phyloP scores from a whole-genome alignment of 768 basidiomycete species.

The Serendipita vermifera region DNA sequence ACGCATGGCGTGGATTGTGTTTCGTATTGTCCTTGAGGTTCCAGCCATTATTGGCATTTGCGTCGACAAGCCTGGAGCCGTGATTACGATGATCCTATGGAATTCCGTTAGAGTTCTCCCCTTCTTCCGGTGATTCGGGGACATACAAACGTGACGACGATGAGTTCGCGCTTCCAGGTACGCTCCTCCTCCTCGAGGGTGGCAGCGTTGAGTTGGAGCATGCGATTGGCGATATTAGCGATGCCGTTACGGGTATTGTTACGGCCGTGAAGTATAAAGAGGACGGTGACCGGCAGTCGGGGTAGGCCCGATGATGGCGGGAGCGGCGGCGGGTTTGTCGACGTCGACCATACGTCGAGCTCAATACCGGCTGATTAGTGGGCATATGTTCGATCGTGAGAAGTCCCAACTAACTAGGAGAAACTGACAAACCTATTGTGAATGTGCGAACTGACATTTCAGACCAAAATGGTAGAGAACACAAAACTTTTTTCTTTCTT shows the following conservation, averaged over 20 bases:
- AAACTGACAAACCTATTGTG: too few relatives aligned
- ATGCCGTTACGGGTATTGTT: constrained; percentile 24
- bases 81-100: constrained; percentile 43
- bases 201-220: constrained; percentile 26
- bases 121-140: not conserved
- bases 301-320: too few relatives aligned
- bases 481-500: too few relatives aligned
- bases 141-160: constrained; percentile 37
- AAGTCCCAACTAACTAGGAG: too few relatives aligned
- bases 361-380: constrained; percentile 3
- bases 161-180: constrained; percentile 27
- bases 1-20: constrained; percentile 35
- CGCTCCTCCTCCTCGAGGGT: constrained; percentile 16
- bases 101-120: too few relatives aligned
- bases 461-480: too few relatives aligned
- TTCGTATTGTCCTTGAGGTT: constrained; percentile 20
- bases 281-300: constrained; percentile 21
- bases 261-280: constrained; percentile 40
- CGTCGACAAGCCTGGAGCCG: constrained; percentile 29
- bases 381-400: too few relatives aligned
- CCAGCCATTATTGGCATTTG: constrained; percentile 30
- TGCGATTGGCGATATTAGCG: constrained; percentile 24
- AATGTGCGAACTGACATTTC: too few relatives aligned
- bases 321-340: not conserved
- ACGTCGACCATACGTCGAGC: constrained; percentile 1